A percentile compares a stretch with the other conserved stretches of the same genome.
Evolutionary conservation across 768 basidiomycete species (phyloP).

Genomic region (Leccinum subtestaceum): DNA sequence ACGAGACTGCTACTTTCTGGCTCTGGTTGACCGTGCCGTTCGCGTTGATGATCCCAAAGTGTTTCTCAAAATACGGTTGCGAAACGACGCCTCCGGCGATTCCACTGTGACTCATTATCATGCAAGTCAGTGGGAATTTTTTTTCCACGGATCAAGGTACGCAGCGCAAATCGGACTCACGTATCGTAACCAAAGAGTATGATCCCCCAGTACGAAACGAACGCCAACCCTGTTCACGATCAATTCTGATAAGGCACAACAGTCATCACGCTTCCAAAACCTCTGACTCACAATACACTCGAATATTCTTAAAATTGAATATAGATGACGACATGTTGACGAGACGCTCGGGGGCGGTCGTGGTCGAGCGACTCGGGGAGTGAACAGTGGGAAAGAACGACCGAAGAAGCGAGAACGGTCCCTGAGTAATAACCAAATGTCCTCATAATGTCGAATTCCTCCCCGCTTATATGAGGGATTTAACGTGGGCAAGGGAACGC

Average conservation of each 20-base stretch:
- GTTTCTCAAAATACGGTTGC: slow-evolving; percentile 54
- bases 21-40: slow-evolving; percentile 40
- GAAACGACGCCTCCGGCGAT: slow-evolving; percentile 68
- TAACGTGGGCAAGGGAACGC: not conserved
- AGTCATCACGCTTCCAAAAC: not conserved
- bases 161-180: slow-evolving; percentile 34
- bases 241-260: not conserved
- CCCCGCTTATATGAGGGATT: slow-evolving; percentile 1
- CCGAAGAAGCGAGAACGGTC: not conserved
- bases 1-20: slow-evolving; percentile 55
- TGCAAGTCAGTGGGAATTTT: not conserved
- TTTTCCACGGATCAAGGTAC: not conserved
- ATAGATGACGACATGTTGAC: slow-evolving; percentile 1
- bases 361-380: not conserved
- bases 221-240: slow-evolving; percentile 57
- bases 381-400: not conserved
- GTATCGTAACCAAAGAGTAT: slow-evolving; percentile 83
- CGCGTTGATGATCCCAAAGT: slow-evolving; percentile 56
- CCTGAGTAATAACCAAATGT: not conserved
- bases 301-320: slow-evolving; percentile 46
- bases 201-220: slow-evolving; percentile 75
- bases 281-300: slow-evolving; percentile 57
- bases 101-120: slow-evolving; percentile 41
- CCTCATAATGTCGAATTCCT: not conserved
- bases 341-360: not conserved